Conservation (phyloP, 768 basidiomycete genomes). For the Pulveroboletus sp. region DNA sequence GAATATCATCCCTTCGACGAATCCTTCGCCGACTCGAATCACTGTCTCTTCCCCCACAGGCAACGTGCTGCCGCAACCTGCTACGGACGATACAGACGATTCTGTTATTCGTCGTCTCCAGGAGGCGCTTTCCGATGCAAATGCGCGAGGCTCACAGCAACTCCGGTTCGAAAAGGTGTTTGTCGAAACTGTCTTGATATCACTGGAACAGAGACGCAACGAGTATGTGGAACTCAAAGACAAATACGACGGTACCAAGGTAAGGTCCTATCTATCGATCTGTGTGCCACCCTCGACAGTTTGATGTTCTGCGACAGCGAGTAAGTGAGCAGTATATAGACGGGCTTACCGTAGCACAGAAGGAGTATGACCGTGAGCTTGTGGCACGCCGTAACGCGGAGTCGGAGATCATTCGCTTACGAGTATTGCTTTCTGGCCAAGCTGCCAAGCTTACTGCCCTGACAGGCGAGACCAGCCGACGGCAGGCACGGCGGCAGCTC, state of each 20-base stretch:
- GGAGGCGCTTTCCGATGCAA: conserved; percentile 58
- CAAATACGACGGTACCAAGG: conserved; percentile 85
- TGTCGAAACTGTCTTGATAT: conserved; percentile 61
- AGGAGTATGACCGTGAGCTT: conserved; percentile 91
- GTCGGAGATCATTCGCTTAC: conserved; percentile 81
- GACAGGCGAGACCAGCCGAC: conserved; percentile 69
- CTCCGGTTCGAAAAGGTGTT: conserved; percentile 71
- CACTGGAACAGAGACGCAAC: conserved; percentile 59
- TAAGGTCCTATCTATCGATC: conserved; percentile 33
- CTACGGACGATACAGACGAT: conserved; percentile 37
- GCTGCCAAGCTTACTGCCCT: conserved; percentile 82
- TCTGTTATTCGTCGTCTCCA: conserved; percentile 48
- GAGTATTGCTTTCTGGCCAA: conserved; percentile 85
- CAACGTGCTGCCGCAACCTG: conserved; percentile 23
- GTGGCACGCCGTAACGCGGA: conserved; percentile 86
- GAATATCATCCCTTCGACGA: conserved; percentile 7
- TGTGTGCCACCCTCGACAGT: not conserved
- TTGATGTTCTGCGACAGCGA: conserved; percentile 46
- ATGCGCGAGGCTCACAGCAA: conserved; percentile 52
- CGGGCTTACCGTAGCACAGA: conserved; percentile 87
- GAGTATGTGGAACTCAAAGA: conserved; percentile 62
- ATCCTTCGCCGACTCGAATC: conserved; percentile 31
- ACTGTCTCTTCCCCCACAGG: conserved; percentile 42
- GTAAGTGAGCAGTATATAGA: conserved; percentile 90
- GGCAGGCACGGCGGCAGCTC: conserved; percentile 74